Conservation (phyloP, 73 alveolate species). For the Symbiodinium pilosum region DNA sequence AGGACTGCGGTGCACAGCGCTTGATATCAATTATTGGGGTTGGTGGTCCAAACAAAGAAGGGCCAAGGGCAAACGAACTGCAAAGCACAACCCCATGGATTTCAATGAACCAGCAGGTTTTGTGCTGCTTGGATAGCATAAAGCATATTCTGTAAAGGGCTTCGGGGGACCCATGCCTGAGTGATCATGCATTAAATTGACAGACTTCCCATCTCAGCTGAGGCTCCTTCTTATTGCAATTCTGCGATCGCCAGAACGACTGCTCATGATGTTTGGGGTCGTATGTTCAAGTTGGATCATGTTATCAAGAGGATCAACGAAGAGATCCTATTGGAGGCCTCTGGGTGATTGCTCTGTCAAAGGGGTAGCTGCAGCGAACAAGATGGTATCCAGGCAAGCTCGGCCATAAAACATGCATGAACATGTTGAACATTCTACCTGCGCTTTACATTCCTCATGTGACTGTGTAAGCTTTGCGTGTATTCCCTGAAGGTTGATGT, state of each 20-base stretch:
- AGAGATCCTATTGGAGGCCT: neutral
- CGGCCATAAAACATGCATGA: neutral
- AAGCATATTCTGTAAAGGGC: neutral
- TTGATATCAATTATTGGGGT: neutral
- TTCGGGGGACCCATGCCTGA: neutral
- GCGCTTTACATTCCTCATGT: neutral
- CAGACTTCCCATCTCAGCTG: too few relatives aligned
- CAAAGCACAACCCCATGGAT: neutral
- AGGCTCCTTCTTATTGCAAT: neutral
- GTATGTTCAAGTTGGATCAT: neutral
- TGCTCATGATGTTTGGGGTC: neutral
- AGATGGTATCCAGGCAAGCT: neutral
- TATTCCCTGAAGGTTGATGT: neutral
- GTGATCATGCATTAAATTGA: too few relatives aligned
- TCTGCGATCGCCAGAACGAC: neutral
- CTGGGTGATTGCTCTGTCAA: neutral
- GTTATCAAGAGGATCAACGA: neutral
- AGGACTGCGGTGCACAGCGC: neutral
- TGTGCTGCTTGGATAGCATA: neutral
- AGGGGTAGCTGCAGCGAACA: neutral
- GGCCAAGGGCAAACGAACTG: too few relatives aligned
- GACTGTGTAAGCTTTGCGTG: neutral
- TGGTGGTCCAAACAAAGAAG: neutral
- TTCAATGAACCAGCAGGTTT: neutral
- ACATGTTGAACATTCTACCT: neutral